Conservation (phyloP, 768 basidiomycete species). For the Phaffia australis region DNA sequence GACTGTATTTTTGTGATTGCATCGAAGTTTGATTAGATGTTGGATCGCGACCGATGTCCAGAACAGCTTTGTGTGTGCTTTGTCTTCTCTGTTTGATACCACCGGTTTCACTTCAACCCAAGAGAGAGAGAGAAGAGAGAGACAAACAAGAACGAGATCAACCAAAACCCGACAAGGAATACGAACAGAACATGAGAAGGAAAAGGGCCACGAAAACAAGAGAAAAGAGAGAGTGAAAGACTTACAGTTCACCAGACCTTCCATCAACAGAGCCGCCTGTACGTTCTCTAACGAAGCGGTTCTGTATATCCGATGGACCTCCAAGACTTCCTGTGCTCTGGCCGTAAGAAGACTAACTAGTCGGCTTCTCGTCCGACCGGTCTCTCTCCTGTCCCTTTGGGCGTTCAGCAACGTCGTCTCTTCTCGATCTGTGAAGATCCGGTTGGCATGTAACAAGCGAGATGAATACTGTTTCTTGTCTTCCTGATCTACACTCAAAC, state of each 20-base stretch:
- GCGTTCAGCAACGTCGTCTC: conserved; percentile 39
- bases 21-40: conserved; percentile 66
- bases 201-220: not conserved
- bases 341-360: conserved; percentile 67
- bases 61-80: conserved; percentile 66
- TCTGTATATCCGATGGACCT: conserved; percentile 75
- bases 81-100: not conserved
- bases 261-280: conserved; percentile 67
- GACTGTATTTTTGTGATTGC: conserved; percentile 29
- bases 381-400: conserved; percentile 38
- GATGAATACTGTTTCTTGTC: not conserved
- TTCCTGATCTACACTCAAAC: not conserved
- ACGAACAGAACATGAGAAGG: not conserved
- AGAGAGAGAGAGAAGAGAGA: not conserved
- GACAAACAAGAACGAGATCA: not conserved
- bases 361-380: conserved; percentile 47
- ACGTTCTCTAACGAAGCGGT: conserved; percentile 68
- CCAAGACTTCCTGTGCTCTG: conserved; percentile 73
- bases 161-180: not conserved
- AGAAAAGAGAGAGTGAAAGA: conserved; percentile 28
- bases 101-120: not conserved
- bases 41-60: conserved; percentile 71
- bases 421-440: conserved; percentile 50
- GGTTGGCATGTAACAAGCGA: no score
- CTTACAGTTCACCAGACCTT: conserved; percentile 61